Conservation (phyloP, 345 rosid species). For the Mangifera indica region DNA sequence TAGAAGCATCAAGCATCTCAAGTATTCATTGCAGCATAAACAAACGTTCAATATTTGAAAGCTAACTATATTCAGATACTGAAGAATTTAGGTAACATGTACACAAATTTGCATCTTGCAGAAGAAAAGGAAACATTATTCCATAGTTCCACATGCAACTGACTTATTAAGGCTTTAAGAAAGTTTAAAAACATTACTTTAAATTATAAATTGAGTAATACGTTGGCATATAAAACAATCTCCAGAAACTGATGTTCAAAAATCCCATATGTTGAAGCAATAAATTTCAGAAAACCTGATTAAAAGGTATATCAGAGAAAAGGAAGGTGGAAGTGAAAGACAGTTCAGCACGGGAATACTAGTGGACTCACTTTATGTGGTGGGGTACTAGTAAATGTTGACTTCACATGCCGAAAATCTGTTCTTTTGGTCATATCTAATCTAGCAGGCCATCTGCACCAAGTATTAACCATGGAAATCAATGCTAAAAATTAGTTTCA, state of each 20-base stretch:
- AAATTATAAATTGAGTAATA: too few species aligned
- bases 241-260: too few species aligned
- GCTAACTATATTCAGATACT: not conserved
- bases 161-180: too few species aligned
- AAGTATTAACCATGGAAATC: slow-evolving; percentile 23
- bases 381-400: slow-evolving; percentile 69
- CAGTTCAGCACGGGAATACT: too few species aligned
- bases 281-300: not conserved
- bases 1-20: too few species aligned
- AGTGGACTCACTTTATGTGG: slow-evolving; percentile 69
- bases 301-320: not conserved
- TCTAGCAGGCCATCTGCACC: slow-evolving; percentile 89
- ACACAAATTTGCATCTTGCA: too few species aligned
- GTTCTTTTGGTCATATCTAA: slow-evolving; percentile 94
- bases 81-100: not conserved
- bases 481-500: slow-evolving; percentile 7
- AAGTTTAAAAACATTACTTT: too few species aligned
- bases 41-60: not conserved
- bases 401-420: slow-evolving; percentile 75
- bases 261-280: too few species aligned
- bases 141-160: too few species aligned
- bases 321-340: too few species aligned
- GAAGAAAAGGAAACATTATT: too few species aligned
- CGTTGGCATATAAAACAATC: too few species aligned
- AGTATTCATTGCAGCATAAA: not conserved